These are phyloP conservation scores for Avena sativa DNA, from an alignment of 176 grass and related monocot species.

Conservation along the genomic window DNA sequence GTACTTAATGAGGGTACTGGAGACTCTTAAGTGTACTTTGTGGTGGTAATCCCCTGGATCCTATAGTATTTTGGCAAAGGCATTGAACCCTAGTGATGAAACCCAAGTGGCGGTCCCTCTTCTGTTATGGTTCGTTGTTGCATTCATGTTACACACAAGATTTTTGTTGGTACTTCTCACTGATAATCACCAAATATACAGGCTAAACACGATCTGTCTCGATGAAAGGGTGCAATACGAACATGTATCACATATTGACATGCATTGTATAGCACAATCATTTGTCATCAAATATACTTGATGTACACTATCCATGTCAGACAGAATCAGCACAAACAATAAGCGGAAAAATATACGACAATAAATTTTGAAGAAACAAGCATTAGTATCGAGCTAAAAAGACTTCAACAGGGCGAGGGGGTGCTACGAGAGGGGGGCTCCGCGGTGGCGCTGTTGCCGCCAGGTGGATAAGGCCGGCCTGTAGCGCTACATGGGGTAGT, in stretches of 20 bases:
- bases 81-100: no score
- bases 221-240: not conserved
- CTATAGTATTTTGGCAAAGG: not conserved
- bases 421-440: no score
- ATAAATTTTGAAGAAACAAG: slow-evolving; percentile 26
- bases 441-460: no score
- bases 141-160: no score
- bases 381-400: slow-evolving; percentile 46
- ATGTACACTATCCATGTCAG: not conserved
- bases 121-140: no score
- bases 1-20: not conserved
- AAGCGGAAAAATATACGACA: not conserved
- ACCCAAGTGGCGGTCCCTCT: no score
- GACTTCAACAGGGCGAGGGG: no score
- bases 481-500: no score
- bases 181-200: not conserved
- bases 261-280: not conserved
- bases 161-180: not conserved
- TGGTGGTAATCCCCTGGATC: not conserved
- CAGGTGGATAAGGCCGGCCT: no score
- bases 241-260: not conserved
- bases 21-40: not conserved
- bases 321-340: not conserved
- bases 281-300: not conserved
- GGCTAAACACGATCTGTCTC: not conserved